A percentile compares a stretch with the other conserved stretches of the same genome.
These are phyloP conservation scores for Pseudocercospora musae DNA, from an alignment of 2,329 filamentous ascomycete species.

Conservation along the genomic window DNA sequence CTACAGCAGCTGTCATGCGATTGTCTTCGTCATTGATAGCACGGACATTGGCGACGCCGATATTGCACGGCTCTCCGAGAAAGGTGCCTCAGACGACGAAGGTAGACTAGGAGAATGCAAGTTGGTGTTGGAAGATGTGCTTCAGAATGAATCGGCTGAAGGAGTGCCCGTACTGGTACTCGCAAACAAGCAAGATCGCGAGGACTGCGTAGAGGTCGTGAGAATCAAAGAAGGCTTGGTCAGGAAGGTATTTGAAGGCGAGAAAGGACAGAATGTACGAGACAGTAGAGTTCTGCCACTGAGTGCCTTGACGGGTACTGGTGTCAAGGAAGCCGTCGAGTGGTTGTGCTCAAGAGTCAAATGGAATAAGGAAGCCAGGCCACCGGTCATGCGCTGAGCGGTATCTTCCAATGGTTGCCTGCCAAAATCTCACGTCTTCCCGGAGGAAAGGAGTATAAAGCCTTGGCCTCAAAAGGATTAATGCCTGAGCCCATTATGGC, in stretches of 20 bases:
- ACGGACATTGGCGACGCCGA: conserved; percentile 86
- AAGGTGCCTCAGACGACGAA: conserved; percentile 28
- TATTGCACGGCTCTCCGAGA: conserved; percentile 50
- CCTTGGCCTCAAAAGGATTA: not conserved
- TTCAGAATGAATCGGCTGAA: conserved; percentile 81
- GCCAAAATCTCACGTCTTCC: not conserved
- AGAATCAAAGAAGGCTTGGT: conserved; percentile 96
- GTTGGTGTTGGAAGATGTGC: conserved; percentile 81
- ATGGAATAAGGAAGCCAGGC: conserved; percentile 93
- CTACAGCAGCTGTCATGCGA: conserved; percentile 89
- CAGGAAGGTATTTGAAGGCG: conserved; percentile 91
- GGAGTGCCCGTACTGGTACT: conserved; percentile 89
- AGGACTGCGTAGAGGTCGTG: conserved; percentile 96
- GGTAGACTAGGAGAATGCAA: conserved; percentile 82
- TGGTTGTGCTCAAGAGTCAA: conserved; percentile 89
- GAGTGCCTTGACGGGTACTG: conserved; percentile 78
- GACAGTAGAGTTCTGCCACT: conserved; percentile 90
- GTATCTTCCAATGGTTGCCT: not conserved
- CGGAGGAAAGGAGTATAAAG: not conserved
- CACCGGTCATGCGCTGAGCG: conserved; percentile 82
- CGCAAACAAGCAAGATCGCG: conserved; percentile 95
- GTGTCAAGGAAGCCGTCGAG: conserved; percentile 92
- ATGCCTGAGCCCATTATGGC: not conserved
- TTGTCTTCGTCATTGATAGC: conserved; percentile 96
- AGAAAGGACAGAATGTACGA: conserved; percentile 78